Base-by-base conservation (phyloP, 2,329 filamentous ascomycete species). In the Ophiosphaerella korrae region DNA sequence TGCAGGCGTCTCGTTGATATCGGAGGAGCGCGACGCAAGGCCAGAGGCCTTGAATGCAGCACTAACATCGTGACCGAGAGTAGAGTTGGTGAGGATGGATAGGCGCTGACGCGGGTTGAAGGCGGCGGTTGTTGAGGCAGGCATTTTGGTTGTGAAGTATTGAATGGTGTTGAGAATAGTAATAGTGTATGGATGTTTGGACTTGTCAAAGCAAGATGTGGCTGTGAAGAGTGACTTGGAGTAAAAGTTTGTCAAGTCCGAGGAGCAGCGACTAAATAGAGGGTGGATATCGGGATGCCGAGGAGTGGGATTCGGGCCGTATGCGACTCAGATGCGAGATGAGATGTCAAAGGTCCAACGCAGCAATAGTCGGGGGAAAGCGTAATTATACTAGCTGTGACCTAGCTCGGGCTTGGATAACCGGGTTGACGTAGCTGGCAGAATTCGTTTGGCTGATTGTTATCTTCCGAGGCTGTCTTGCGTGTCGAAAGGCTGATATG, bases 61-160 rank as follows among this genome's bases (percentile, higher is more conserved):
- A 50, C 69, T 70, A 45, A 75, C 68, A 55, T 75, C 73, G 64
- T 71, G 71, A 48, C 72, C 70, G 44, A 75, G 72, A 1, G 70
- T 71, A 18, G 70, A 66, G 65, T 74, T 72, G 48, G 71, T 74
- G 57, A 73, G 63, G 68, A 76, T 70, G 43, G 72, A 74, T 54
- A 76, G 74, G 64, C 72, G 72, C 55, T 74, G 68, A 59, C 73
- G 74, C 41, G 73, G 72, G 62, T 67, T 68, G 58, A 60, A 58
- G 23, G 57, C 40, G 51, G 56, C 52, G 21, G 56, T 37, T 58
- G 26, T 55, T 45, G 66, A 44, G 35, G 65, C 48, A 56, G 70
- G 66, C 70, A 70, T 74, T 39, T 41, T 68, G 50, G 34, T 21
- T 21, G 18, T 18, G 2, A 21, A 21, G 18, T 21, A 21, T 21